Conservation (phyloP, 2,329 filamentous ascomycete species). For the Ceratocystis albifundus region DNA sequence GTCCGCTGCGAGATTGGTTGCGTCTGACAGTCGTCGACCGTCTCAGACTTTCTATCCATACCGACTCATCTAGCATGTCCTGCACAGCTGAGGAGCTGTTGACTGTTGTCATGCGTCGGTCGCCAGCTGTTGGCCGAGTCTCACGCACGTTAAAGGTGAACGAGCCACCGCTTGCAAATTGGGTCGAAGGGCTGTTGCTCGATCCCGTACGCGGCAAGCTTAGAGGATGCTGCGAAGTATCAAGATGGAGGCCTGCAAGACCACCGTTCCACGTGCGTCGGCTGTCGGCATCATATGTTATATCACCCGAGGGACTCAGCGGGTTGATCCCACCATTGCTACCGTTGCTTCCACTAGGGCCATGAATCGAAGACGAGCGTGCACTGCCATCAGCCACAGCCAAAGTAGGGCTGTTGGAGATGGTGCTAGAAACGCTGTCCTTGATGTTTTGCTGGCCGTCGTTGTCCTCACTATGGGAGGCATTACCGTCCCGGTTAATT, state of each 20-base stretch:
- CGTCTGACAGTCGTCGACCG: slow-evolving; percentile 64
- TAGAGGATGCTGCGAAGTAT: slow-evolving; percentile 39
- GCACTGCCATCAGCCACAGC: slow-evolving; percentile 10
- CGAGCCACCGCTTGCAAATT: slow-evolving; percentile 36
- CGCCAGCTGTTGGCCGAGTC: slow-evolving; percentile 28
- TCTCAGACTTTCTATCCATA: slow-evolving; percentile 87
- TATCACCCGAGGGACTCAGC: slow-evolving; percentile 22
- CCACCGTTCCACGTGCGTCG: slow-evolving; percentile 34
- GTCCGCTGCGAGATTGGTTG: slow-evolving; percentile 1
- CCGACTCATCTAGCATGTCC: slow-evolving; percentile 75
- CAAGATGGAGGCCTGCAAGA: slow-evolving; percentile 30
- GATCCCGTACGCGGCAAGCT: slow-evolving; percentile 37
- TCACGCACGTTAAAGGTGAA: slow-evolving; percentile 50
- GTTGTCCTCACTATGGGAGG: slow-evolving; percentile 21
- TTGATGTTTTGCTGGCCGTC: neutral
- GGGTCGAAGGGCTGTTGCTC: slow-evolving; percentile 29
- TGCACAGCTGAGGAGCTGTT: slow-evolving; percentile 41
- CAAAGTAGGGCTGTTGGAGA: slow-evolving; percentile 20
- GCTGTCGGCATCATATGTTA: slow-evolving; percentile 29
- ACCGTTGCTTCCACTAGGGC: neutral
- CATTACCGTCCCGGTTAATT: slow-evolving; percentile 58
- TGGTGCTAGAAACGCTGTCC: slow-evolving; percentile 7
- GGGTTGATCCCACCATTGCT: slow-evolving; percentile 6
- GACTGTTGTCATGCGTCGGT: slow-evolving; percentile 20
- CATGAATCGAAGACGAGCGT: slow-evolving; percentile 13